Conservation (phyloP, 2,329 filamentous ascomycete genomes). For the Pseudogymnoascus sp. region DNA sequence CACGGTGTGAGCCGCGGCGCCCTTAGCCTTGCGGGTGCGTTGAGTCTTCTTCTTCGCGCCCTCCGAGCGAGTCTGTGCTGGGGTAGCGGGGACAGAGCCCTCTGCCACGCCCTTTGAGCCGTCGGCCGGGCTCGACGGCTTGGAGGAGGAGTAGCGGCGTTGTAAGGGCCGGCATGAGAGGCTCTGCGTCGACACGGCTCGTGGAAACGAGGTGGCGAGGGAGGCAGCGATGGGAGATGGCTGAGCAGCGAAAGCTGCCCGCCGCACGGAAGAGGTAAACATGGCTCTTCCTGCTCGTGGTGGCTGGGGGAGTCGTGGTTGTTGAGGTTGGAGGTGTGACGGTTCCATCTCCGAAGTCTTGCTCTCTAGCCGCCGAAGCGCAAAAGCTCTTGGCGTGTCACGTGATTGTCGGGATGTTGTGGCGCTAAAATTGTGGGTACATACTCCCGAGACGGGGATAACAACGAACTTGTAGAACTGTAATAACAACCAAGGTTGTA, state of each 20-base stretch:
- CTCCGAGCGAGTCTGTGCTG: conserved; percentile 19
- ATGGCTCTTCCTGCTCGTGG: conserved; percentile 15
- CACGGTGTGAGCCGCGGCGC: conserved; percentile 31
- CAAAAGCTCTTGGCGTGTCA: conserved; percentile 9
- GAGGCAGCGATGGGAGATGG: conserved; percentile 22
- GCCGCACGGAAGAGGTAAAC: conserved; percentile 29
- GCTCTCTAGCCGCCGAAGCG: conserved; percentile 10
- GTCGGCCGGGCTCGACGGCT: conserved; percentile 32
- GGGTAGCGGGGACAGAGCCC: conserved; percentile 18
- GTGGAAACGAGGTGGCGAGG: conserved; percentile 20
- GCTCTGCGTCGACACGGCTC: conserved; percentile 21
- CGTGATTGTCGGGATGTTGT: not conserved
- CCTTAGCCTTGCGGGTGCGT: conserved; percentile 50
- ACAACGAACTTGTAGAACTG: not conserved
- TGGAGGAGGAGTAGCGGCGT: conserved; percentile 31
- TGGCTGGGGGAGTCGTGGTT: conserved; percentile 3
- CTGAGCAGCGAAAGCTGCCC: conserved; percentile 23
- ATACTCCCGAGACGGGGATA: not conserved
- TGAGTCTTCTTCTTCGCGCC: conserved; percentile 27
- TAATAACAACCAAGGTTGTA: not conserved
- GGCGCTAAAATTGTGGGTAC: not conserved
- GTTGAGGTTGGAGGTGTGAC: conserved; percentile 10
- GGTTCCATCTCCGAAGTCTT: conserved; percentile 10
- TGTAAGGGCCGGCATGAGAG: conserved; percentile 26
- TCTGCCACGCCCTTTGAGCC: conserved; percentile 25